A percentile compares a stretch with the other conserved stretches of the same genome.
These are phyloP conservation scores for Smittium culicis DNA, from an alignment of 371 early-diverging fungal genomes.

Conservation along the genomic window DNA sequence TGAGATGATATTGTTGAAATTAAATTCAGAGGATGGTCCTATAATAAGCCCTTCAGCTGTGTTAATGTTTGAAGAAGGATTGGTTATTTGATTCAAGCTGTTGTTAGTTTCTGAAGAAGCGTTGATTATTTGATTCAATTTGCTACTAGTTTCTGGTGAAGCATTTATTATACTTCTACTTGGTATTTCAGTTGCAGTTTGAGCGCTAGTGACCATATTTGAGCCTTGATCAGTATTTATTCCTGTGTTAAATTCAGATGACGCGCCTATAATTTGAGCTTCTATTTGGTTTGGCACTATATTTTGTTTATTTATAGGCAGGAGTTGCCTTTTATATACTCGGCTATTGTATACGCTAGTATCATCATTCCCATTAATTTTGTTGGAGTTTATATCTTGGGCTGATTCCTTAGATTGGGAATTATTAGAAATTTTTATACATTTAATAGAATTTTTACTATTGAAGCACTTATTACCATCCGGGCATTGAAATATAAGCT, in stretches of 20 bases:
- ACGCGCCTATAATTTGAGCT: background rate
- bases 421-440: background rate
- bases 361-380: background rate
- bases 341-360: background rate
- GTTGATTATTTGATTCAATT: too few species aligned
- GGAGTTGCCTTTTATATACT: background rate
- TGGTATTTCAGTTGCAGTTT: background rate
- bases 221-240: background rate
- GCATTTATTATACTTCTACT: background rate
- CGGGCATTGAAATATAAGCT: too few species aligned
- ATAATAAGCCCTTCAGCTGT: background rate
- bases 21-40: background rate
- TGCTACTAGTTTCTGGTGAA: too few species aligned
- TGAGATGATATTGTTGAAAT: background rate
- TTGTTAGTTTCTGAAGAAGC: background rate
- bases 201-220: background rate
- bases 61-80: background rate
- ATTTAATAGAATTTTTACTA: background rate
- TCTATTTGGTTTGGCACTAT: background rate
- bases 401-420: background rate
- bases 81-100: background rate
- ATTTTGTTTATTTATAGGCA: background rate
- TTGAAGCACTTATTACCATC: background rate
- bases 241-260: background rate
- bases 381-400: background rate